Percentiles rank a stretch among this genome's conserved stretches.
These are phyloP conservation scores for Sphaerulina vaccinii DNA, from an alignment of 2,329 filamentous ascomycete genomes.

Conservation along the genomic window DNA sequence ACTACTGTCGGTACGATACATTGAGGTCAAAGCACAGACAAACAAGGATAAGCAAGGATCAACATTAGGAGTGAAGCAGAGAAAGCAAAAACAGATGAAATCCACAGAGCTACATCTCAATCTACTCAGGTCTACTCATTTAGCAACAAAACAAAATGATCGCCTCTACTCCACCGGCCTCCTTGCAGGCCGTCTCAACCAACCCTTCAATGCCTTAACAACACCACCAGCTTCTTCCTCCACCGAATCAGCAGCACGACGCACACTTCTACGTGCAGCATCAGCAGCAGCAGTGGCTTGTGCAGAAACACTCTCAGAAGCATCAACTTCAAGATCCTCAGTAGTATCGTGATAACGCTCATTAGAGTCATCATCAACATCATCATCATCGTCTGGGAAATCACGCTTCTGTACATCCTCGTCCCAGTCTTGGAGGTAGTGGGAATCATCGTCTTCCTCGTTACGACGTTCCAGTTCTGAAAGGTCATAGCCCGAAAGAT, in stretches of 20 bases:
- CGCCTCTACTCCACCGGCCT: no score
- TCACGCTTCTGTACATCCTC: background rate
- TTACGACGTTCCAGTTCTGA: background rate
- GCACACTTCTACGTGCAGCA: background rate
- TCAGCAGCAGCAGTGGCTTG: conserved; percentile 1
- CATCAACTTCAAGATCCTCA: conserved; percentile 1
- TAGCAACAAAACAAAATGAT: no score
- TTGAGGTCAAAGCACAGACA: no score
- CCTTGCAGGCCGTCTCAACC: no score
- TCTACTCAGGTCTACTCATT: no score
- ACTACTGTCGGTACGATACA: no score
- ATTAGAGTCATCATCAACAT: conserved; percentile 5
- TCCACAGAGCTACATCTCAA: no score
- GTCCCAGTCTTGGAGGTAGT: conserved; percentile 1
- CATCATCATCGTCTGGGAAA: conserved; percentile 5
- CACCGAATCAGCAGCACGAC: background rate
- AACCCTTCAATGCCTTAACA: conserved; percentile 9
- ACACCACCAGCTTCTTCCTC: background rate
- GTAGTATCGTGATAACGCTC: conserved; percentile 2
- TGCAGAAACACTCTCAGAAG: background rate
- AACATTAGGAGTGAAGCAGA: no score
- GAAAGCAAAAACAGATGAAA: no score
- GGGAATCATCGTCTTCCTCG: background rate
- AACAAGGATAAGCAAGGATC: no score
- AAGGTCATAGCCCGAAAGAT: background rate